Evolutionary conservation across 169 alveolate genomes (phyloP).

Genomic region (Eimeria praecox): DNA sequence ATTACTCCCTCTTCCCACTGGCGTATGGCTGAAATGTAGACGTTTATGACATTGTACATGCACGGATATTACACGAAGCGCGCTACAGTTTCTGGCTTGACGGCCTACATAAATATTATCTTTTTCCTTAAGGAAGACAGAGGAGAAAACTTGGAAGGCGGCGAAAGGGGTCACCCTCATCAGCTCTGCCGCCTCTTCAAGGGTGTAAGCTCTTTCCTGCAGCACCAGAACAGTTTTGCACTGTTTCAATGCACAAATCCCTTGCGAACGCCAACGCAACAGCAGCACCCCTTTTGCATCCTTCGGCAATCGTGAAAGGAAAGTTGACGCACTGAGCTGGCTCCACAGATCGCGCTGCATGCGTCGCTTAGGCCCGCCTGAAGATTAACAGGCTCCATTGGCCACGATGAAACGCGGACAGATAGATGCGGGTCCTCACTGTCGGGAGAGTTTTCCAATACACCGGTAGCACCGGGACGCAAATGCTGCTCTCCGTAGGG

Average conservation of each 20-base stretch:
- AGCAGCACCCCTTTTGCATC: not conserved
- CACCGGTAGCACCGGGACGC: constrained; percentile 27
- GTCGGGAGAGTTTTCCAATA: constrained; percentile 5
- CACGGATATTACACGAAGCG: not conserved
- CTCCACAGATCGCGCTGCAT: constrained; percentile 44
- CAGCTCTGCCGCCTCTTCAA: constrained; percentile 65
- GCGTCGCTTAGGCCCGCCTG: not conserved
- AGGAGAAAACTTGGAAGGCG: constrained; percentile 51
- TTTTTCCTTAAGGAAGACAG: constrained; percentile 54
- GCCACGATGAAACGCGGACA: constrained; percentile 57
- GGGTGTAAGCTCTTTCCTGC: constrained; percentile 14
- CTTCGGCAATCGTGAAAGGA: not conserved
- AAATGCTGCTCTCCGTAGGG: not conserved
- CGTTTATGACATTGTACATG: not conserved
- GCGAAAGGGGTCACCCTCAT: constrained; percentile 59
- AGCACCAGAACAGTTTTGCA: not conserved
- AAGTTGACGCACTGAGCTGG: constrained; percentile 28
- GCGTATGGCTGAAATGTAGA: not conserved
- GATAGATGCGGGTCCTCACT: not conserved
- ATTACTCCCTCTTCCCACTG: not conserved
- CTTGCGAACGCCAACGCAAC: not conserved
- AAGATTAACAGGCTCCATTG: not conserved
- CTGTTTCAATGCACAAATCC: not conserved
- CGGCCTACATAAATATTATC: constrained; percentile 37
- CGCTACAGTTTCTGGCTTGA: not conserved